Base-by-base conservation (phyloP, 208 protist species). In the Chromosphaera perkinsii region DNA sequence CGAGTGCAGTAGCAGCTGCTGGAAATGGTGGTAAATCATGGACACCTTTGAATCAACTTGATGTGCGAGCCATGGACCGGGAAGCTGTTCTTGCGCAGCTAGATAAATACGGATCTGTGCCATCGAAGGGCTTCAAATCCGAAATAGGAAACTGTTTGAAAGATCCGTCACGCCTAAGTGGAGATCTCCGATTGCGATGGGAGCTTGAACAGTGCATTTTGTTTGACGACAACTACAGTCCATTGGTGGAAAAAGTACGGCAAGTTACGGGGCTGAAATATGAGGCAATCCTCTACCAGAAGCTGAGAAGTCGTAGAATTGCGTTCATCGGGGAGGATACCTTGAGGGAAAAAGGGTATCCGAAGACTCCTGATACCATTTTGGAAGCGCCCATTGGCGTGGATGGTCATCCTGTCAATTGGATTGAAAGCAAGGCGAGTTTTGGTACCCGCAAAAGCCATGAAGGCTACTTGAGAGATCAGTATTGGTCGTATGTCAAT, bases 391-490 rank as follows among this genome's bases (percentile, higher is more conserved):
- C 72, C 5, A 49, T 78, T 24, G 22, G 57, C 14, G 40, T 66
- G 10, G 42, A 77, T 26, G 59, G 52, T 20, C 33, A 67, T 47
- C 45, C 75, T 9, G 52, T 81, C 0, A 66, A 72, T 69, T 81
- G 76, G 76, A 78, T 81, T 12, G 76, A 81, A 32, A 78, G 72
- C 63, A 81, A 81, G 69, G 76, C 73, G 31, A 76, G 66, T 22
- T 81, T 81, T 57, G 71, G 76, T 51, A 72, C 78, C 40, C 51
- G 62, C 33, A 39, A 81, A 29, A 72, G 49, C 20, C 76, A 76
- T 51, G 55, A 45, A 3, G 37, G 51, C 24, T 63, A 78, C 33
- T 51, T 69, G 14, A 63, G 55, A 27, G 75, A 73, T 39, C 76
- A 81, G 42, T 77, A 76, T 26, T 72, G 49, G 29, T 57, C 58